A percentile compares a stretch with the other conserved stretches of the same genome.
phyloP scores from a whole-genome alignment of 495 filamentous ascomycete genomes.

The Aspergillus avenaceus region DNA sequence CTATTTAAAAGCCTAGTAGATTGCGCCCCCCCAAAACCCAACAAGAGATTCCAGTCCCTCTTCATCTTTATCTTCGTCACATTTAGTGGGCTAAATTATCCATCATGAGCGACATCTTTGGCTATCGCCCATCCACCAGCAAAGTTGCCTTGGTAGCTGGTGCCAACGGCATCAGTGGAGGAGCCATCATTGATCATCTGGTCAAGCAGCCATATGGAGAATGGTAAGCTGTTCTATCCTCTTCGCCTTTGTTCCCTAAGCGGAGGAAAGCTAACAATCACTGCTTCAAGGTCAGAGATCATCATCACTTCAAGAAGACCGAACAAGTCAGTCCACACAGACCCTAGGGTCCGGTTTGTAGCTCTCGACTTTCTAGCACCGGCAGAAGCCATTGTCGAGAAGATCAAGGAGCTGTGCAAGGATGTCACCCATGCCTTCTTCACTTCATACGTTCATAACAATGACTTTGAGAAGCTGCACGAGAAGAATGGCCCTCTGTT shows the following conservation, averaged over 20 bases:
- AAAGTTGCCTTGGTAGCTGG: neutral
- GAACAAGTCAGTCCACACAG: neutral
- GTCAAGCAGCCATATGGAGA: neutral
- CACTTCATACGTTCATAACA: conserved; percentile 22
- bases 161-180: neutral
- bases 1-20: too few relatives aligned
- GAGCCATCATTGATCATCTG: neutral
- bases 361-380: conserved; percentile 14
- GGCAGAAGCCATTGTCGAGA: neutral
- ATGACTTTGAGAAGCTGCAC: conserved; percentile 12
- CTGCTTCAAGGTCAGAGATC: conserved; percentile 6
- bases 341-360: conserved; percentile 23
- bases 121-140: too few relatives aligned
- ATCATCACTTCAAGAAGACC: conserved; percentile 24
- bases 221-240: neutral
- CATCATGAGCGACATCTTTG: too few relatives aligned
- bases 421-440: conserved; percentile 26
- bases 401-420: conserved; percentile 10
- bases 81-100: too few relatives aligned
- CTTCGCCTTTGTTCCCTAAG: too few relatives aligned
- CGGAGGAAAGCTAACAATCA: neutral
- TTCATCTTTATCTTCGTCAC: too few relatives aligned
- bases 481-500: conserved; percentile 16
- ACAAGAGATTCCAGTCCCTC: too few relatives aligned
- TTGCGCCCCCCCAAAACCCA: too few relatives aligned